phyloP scores from a whole-genome alignment of 306 rosid species.

The Cucurbita pepo region DNA sequence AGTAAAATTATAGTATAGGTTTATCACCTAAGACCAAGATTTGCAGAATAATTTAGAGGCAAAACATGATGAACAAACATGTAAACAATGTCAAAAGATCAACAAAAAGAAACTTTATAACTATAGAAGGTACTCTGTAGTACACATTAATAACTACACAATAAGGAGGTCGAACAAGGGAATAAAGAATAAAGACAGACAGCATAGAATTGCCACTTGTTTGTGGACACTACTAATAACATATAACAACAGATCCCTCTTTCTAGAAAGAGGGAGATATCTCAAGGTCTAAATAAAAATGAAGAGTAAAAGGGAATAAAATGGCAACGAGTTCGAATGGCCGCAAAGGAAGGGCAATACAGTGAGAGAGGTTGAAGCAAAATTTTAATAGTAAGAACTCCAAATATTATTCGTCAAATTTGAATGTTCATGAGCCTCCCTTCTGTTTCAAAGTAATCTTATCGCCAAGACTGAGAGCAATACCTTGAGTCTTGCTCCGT shows the following conservation, averaged over 20 bases:
- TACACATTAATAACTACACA: constrained; percentile 7
- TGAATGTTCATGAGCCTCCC: constrained; percentile 40
- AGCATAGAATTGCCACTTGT: constrained; percentile 4
- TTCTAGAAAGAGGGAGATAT: neutral
- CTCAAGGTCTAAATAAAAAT: neutral
- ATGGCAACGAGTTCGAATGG: neutral
- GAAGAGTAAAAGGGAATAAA: neutral
- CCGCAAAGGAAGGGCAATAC: neutral
- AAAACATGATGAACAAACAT: neutral
- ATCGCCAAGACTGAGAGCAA: constrained; percentile 95
- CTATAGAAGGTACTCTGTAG: neutral
- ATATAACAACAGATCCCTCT: neutral
- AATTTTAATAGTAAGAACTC: constrained; percentile 2
- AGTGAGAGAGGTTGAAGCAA: neutral
- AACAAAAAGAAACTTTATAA: neutral
- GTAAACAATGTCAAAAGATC: neutral
- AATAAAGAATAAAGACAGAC: neutral
- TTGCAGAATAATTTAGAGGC: neutral
- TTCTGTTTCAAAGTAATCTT: constrained; percentile 98
- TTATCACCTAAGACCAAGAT: neutral
- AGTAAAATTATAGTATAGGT: no score
- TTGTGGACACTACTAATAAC: neutral
- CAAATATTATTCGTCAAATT: neutral
- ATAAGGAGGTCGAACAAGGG: neutral
- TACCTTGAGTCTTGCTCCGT: constrained; percentile 99